phyloP scores from a whole-genome alignment of 2,329 filamentous ascomycete species.

The Talaromyces sp. region DNA sequence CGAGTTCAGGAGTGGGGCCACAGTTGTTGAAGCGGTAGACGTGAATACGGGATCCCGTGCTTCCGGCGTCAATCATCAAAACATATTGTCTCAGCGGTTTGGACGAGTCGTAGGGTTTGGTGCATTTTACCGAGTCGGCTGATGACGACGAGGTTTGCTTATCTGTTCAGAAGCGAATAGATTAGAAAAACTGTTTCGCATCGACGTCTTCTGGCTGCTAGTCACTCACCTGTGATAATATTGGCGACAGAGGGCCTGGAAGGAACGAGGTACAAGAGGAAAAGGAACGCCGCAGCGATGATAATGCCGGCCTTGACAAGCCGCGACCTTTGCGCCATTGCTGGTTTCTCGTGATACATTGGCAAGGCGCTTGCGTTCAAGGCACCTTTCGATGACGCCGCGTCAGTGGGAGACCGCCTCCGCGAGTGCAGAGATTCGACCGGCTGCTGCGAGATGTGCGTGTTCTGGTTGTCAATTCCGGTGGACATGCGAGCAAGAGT shows the following conservation, averaged over 20 bases:
- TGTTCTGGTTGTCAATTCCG: slow-evolving; percentile 45
- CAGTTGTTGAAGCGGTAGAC: slow-evolving; percentile 99
- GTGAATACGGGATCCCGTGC: slow-evolving; percentile 95
- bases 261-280: slow-evolving; percentile 51
- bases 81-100: slow-evolving; percentile 97
- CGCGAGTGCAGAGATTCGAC: slow-evolving; percentile 40
- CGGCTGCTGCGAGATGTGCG: slow-evolving; percentile 49
- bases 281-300: slow-evolving; percentile 51
- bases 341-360: slow-evolving; percentile 29
- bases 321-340: slow-evolving; percentile 57
- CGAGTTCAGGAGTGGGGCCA: slow-evolving; percentile 87
- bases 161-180: not conserved
- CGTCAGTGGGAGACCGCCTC: slow-evolving; percentile 50
- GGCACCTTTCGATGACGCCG: slow-evolving; percentile 36
- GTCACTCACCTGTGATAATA: slow-evolving; percentile 21
- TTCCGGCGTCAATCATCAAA: slow-evolving; percentile 97
- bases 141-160: slow-evolving; percentile 29
- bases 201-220: too few species aligned
- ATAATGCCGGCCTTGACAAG: slow-evolving; percentile 59
- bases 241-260: slow-evolving; percentile 23
- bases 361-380: slow-evolving; percentile 42
- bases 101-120: slow-evolving; percentile 73
- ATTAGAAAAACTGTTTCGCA: too few species aligned
- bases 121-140: slow-evolving; percentile 64
- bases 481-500: slow-evolving; percentile 48